Base-by-base conservation (phyloP, 2,329 filamentous ascomycete genomes). In the Claviceps maximensis region DNA sequence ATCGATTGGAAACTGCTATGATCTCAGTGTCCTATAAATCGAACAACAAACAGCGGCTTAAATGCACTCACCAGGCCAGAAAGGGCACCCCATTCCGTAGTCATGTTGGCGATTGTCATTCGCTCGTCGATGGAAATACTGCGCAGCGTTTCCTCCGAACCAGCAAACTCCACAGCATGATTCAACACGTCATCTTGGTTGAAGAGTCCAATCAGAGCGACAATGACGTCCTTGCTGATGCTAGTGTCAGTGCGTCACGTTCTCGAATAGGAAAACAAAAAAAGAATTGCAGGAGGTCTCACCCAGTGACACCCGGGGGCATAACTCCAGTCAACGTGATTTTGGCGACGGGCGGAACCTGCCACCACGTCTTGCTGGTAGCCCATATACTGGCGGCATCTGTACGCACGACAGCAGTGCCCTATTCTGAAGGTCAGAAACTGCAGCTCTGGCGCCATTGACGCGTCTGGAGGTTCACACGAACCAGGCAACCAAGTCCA, bases 121-220 rank as follows among this genome's bases (percentile, higher is more conserved):
- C 89, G 74, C 58, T 84, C 76, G 59, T 93, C 87, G 0, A 95
- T 71, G 0, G 82, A 73, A 1, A 95, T 73, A 61, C 78, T 89
- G 45, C 70, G 63, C 74, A 93, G 78, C 0, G 89, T 95, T 64
- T 89, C 76, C 57, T 88, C 82, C 0, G 83, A 82, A 13, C 90
- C 91, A 0, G 81, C 82, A 62, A 96, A 95, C 63, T 97, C 91
- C 55, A 97, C 83, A 5, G 82, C 82, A 64, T 95, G 89, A 70
- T 97, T 97, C 15, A 96, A 75, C 0, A 96, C 91, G 42, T 96
- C 88, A 46, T 95, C 88, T 59, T 89, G 85, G 52, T 86, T 81
- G 73, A 97, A 94, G 0, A 95, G 70, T 1, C 86, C 87, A 60
- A 88, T 94, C 1, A 97, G 76, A 0, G 89, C 87, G 27, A 96